phyloP scores from a whole-genome alignment of 805 yeast species.

The Ogataea trehalophila region DNA sequence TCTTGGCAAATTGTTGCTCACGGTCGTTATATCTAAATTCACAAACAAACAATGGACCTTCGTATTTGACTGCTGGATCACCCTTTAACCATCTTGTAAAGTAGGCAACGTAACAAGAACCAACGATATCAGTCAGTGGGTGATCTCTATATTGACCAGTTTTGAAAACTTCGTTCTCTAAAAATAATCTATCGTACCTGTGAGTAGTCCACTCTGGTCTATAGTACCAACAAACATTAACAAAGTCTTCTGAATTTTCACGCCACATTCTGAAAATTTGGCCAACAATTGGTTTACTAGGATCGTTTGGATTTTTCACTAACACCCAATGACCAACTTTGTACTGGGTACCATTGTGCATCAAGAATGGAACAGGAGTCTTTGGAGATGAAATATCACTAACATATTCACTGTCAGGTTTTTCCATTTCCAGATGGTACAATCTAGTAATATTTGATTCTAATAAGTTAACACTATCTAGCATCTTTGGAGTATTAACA shows the following conservation, averaged over 20 bases:
- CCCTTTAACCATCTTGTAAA: constrained; percentile 94
- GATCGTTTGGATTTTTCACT: constrained; percentile 81
- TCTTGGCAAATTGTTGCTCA: constrained; percentile 87
- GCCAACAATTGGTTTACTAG: constrained; percentile 84
- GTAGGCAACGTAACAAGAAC: constrained; percentile 92
- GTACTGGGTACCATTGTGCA: constrained; percentile 66
- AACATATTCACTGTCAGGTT: constrained; percentile 76
- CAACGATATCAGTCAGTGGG: constrained; percentile 78
- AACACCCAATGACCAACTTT: constrained; percentile 95
- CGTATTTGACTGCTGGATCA: constrained; percentile 76
- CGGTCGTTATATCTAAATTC: constrained; percentile 91
- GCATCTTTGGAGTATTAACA: constrained; percentile 51
- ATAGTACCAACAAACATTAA: constrained; percentile 96
- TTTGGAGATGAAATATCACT: constrained; percentile 46
- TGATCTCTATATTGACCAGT: constrained; percentile 97
- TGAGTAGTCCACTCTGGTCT: constrained; percentile 98
- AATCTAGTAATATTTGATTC: constrained; percentile 56
- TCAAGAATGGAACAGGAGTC: constrained; percentile 75
- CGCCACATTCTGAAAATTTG: constrained; percentile 94
- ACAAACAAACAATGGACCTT: constrained; percentile 86
- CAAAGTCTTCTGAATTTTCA: constrained; percentile 76
- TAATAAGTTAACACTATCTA: constrained; percentile 56
- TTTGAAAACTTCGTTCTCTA: constrained; percentile 92
- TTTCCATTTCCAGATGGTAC: constrained; percentile 64
- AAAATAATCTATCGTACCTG: constrained; percentile 81